Conservation (phyloP, 805 yeast genomes). For the Limtongia smithiae region DNA sequence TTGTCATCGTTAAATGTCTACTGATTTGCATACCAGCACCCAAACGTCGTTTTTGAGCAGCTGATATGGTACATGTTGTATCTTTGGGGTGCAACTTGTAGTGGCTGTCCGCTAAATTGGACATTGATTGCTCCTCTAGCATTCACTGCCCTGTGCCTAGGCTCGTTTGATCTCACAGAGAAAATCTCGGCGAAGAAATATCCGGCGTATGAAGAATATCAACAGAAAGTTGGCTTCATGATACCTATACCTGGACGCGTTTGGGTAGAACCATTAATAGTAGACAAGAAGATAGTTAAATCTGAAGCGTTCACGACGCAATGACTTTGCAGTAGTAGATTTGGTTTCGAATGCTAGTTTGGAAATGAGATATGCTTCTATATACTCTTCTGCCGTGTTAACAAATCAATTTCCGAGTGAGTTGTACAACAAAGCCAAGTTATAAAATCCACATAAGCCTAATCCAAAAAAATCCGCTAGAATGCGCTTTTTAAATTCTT, state of each 20-base stretch:
- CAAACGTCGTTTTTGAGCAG: constrained; percentile 35
- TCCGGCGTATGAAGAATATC: constrained; percentile 10
- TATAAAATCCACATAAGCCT: too few species aligned
- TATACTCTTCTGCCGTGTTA: too few species aligned
- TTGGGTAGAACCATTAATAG: constrained; percentile 1
- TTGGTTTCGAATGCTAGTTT: too few species aligned
- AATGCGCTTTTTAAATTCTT: too few species aligned
- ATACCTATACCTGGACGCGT: constrained; percentile 4
- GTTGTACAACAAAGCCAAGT: too few species aligned
- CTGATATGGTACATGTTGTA: constrained; percentile 15
- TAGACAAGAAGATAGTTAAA: background rate
- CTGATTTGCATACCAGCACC: constrained; percentile 5
- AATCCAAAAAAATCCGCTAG: too few species aligned
- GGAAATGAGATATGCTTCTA: too few species aligned
- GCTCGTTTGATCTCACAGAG: constrained; percentile 14
- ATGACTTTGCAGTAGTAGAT: too few species aligned
- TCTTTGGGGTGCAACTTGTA: constrained; percentile 11
- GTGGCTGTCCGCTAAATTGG: constrained; percentile 14
- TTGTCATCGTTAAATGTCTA: background rate
- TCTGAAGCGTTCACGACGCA: background rate
- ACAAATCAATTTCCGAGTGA: too few species aligned
- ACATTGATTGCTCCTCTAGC: constrained; percentile 8
- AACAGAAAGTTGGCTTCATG: constrained; percentile 7
- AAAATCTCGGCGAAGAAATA: constrained; percentile 10
- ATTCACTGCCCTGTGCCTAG: constrained; percentile 1